Base-by-base conservation (phyloP, 495 filamentous ascomycete species). In the Tuber umbilicatum region DNA sequence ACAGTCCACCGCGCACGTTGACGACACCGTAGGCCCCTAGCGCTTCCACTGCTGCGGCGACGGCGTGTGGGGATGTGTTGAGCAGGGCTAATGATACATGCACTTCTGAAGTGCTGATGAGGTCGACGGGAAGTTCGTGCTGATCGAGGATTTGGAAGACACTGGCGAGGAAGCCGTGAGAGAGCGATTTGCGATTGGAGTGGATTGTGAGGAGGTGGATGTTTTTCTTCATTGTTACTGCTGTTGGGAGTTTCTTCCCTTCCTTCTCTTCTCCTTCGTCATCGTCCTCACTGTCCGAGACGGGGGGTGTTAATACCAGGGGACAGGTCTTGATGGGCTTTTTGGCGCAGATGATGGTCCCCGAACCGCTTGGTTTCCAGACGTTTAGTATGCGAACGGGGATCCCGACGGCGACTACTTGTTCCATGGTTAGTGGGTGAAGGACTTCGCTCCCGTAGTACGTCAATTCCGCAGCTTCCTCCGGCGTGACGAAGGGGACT, bases 341-440 rank as follows among this genome's bases (percentile, higher is more conserved):
- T 35, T 76, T 67, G 40, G 74, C 60, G 77, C 91, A 90, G 75
- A 98, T 93, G 74, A 95, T 86, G 40, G 94, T 98, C 69, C 94
- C 94, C 72, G 88, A 87, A 73, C 92, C 91, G 60, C 89, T 89
- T 0, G 94, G 93, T 78, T 97, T 97, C 85, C 94, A 94, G 82
- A 97, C 94, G 83, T 98, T 97, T 86, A 97, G 97, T 84, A 97
- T 97, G 74, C 94, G 92, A 82, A 97, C 97, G 23, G 87, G 87
- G 0, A 88, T 88, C 71, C 87, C 87, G 9, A 93, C 93, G 71
- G 89, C 90, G 83, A 97, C 96, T 72, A 94, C 94, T 83, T 97
- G 94, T 84, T 99, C 93, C 92, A 97, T 97, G 73, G 94, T 99
- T 79, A 97, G 90, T 71, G 94, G 94, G 39, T 23, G 41, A 81